Evolutionary conservation across 2,329 filamentous ascomycete species (phyloP).

Genomic region (Fusarium cyanostomum): DNA sequence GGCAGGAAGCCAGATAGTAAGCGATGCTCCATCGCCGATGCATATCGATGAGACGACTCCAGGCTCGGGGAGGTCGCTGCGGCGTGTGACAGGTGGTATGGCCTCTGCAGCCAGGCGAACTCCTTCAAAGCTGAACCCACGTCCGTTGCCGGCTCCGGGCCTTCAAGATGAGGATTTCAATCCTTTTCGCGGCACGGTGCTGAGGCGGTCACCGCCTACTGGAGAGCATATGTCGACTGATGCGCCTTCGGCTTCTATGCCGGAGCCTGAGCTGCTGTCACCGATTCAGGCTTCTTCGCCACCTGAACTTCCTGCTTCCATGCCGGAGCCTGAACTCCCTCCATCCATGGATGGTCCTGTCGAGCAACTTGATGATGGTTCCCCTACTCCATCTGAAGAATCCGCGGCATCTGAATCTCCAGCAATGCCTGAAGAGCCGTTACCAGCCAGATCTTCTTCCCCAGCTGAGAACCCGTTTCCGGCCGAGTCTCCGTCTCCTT

Average conservation of each 20-base stretch:
- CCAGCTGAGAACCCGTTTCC: constrained; percentile 9
- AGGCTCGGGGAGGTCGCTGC: constrained; percentile 25
- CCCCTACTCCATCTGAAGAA: neutral
- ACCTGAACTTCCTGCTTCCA: constrained; percentile 16
- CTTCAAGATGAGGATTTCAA: constrained; percentile 44
- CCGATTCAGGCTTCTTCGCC: constrained; percentile 6
- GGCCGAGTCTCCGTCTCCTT: neutral
- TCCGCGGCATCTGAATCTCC: neutral
- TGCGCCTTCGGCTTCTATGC: constrained; percentile 27
- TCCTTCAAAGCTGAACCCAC: constrained; percentile 54
- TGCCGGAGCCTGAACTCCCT: constrained; percentile 8
- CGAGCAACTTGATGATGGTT: neutral
- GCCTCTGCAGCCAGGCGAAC: constrained; percentile 52
- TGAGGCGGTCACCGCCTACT: constrained; percentile 46
- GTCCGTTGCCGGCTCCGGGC: constrained; percentile 58
- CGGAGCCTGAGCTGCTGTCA: constrained; percentile 19
- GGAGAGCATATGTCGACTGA: constrained; percentile 28
- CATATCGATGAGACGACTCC: constrained; percentile 19
- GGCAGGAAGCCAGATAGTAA: constrained; percentile 37
- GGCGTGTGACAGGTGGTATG: constrained; percentile 44
- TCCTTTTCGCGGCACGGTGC: constrained; percentile 44
- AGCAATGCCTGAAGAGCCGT: neutral
- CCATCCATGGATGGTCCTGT: neutral
- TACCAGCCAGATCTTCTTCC: neutral
- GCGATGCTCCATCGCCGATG: constrained; percentile 35